phyloP scores from a whole-genome alignment of 1,284 basidiomycete genomes.

The Apiotrichum porosum region DNA sequence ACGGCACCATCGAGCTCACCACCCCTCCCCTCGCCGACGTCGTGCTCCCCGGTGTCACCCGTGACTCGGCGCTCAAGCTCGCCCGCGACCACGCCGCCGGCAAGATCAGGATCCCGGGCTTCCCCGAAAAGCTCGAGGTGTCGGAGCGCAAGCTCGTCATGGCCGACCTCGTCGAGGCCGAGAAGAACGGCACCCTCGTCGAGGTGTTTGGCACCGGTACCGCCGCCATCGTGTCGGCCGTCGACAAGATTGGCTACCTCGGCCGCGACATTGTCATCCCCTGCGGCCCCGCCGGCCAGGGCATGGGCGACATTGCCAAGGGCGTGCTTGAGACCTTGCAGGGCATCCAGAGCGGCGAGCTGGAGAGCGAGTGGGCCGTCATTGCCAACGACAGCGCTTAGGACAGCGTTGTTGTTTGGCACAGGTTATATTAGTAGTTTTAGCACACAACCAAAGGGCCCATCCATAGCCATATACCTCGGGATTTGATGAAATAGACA shows the following conservation, averaged over 20 bases:
- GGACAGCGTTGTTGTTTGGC: no score
- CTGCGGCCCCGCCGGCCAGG: slow-evolving; percentile 67
- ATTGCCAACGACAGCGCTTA: slow-evolving; percentile 31
- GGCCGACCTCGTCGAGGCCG: slow-evolving; percentile 75
- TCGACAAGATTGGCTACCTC: slow-evolving; percentile 79
- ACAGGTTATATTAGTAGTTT: no score
- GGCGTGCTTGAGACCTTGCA: slow-evolving; percentile 77
- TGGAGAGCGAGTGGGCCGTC: slow-evolving; percentile 70
- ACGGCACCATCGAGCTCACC: slow-evolving; percentile 72
- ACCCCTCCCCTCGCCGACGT: slow-evolving; percentile 91
- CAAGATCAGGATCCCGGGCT: slow-evolving; percentile 55
- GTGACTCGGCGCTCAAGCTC: slow-evolving; percentile 82
- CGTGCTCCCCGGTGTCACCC: slow-evolving; percentile 93
- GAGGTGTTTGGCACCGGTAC: slow-evolving; percentile 95
- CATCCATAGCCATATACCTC: no score
- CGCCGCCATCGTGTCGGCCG: slow-evolving; percentile 77
- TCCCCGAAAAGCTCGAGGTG: slow-evolving; percentile 67
- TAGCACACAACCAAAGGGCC: no score
- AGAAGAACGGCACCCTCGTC: slow-evolving; percentile 64
- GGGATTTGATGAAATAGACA: no score
- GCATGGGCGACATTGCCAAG: slow-evolving; percentile 75
- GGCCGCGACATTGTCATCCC: slow-evolving; percentile 81
- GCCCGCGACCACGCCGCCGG: slow-evolving; percentile 70
- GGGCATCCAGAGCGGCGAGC: slow-evolving; percentile 83
- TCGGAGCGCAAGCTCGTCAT: slow-evolving; percentile 84